Conservation (phyloP, 2,329 filamentous ascomycete genomes). For the Nannizziopsis arthrosporioides region DNA sequence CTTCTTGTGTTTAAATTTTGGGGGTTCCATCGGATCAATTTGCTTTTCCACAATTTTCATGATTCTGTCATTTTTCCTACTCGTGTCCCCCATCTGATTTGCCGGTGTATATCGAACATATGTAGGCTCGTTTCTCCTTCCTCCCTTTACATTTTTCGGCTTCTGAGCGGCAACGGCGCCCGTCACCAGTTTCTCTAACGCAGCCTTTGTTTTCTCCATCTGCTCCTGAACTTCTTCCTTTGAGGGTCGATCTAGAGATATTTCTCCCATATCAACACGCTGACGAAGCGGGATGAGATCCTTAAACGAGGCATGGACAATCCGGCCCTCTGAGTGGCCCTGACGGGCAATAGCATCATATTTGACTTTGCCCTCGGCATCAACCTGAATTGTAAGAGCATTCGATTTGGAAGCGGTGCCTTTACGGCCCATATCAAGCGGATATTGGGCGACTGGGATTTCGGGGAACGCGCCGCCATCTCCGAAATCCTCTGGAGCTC, state of each 20-base stretch:
- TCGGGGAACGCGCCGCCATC: constrained; percentile 96
- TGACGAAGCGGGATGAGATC: constrained; percentile 90
- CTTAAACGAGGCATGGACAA: constrained; percentile 92
- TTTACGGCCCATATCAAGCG: constrained; percentile 87
- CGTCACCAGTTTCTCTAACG: constrained; percentile 67
- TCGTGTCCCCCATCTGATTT: constrained; percentile 85
- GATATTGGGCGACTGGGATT: constrained; percentile 86
- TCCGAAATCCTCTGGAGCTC: constrained; percentile 79
- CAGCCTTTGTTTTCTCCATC: constrained; percentile 77
- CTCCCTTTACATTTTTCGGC: constrained; percentile 83
- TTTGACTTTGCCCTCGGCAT: constrained; percentile 83
- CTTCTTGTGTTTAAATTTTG: constrained; percentile 98
- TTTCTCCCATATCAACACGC: constrained; percentile 81
- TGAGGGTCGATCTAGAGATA: constrained; percentile 73
- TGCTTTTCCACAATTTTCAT: constrained; percentile 97
- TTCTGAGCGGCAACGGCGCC: constrained; percentile 86
- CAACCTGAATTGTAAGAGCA: constrained; percentile 83
- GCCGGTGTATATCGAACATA: constrained; percentile 93
- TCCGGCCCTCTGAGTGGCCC: constrained; percentile 70
- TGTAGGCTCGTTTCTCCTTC: constrained; percentile 70
- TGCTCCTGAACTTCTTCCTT: constrained; percentile 74
- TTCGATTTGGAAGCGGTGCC: constrained; percentile 58
- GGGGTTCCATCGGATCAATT: constrained; percentile 88
- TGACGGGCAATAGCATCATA: constrained; percentile 90
- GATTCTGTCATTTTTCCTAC: constrained; percentile 82